Base-by-base conservation (phyloP, 345 rosid genomes). In the Linum usitatissimum region DNA sequence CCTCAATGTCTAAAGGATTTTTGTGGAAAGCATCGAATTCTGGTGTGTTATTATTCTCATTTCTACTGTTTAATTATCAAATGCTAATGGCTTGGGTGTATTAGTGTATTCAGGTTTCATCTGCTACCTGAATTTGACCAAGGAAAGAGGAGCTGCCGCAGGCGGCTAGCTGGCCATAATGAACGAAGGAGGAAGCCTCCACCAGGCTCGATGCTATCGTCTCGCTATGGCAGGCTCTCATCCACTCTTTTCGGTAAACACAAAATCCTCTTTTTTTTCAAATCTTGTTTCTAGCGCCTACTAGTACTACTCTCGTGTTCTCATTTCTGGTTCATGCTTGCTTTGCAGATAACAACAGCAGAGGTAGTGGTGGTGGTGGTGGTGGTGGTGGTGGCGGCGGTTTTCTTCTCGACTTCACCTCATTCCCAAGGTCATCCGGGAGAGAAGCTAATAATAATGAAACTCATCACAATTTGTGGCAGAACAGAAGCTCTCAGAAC, bases 141-240 rank as follows among this genome's bases (percentile, higher is more conserved):
- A 78, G 95, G 85, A 58, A 93, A 93, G 67, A 73, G 99, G 51
- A 93, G 99, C 65, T 93, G 99, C 63, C 92, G 99, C 28, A 84
- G 95, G 69, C 86, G 96, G 73, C 80, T 93, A 20, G 97, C 97
- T 15, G 96, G 96, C 14, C 99, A 93, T 65, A 93, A 93, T 18
- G 99, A 87, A 73, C 90, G 99, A 10, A 75, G 97, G 3, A 86
- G 99, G 82, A 93, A 93, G 78, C 97, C 92, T 10, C 87, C 88
- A 18, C 76, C 85, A 10, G 85, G 91, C 65, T 82, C 90, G 12
- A 63, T 87, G 59, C 57, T 79, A 45, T 66, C 88, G 38, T 70
- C 90, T 65, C 88, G 83, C 63, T 81, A 78, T 49, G 76, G 79
- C 53, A 72, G 87, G 38, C 68, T 80, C 28, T 64, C 87, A 65